Conservation (phyloP, 2,329 filamentous ascomycete genomes). For the Ophiosphaerella korrae region DNA sequence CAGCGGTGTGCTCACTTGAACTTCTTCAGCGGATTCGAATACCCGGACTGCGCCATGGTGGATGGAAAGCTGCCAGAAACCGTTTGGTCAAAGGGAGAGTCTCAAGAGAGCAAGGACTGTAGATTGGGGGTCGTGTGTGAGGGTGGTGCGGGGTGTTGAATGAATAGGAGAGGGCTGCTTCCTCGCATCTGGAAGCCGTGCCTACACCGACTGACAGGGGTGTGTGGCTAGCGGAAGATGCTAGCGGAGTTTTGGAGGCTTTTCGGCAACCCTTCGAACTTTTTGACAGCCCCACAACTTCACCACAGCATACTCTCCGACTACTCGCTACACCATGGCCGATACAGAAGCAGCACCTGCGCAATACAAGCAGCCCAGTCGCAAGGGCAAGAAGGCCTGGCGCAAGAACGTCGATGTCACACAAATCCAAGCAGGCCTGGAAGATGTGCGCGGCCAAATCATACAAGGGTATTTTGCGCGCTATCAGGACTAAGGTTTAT, state of each 20-base stretch:
- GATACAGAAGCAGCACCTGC: constrained; percentile 64
- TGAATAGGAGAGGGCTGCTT: constrained; percentile 29
- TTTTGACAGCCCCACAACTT: constrained; percentile 7
- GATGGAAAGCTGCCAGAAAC: constrained; percentile 1
- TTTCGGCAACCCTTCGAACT: constrained; percentile 16
- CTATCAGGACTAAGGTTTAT: background rate
- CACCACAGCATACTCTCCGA: background rate
- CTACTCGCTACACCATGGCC: constrained; percentile 19
- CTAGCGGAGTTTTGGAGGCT: constrained; percentile 18
- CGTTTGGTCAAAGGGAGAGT: constrained; percentile 5
- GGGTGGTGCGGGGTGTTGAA: constrained; percentile 16
- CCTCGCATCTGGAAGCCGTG: constrained; percentile 22
- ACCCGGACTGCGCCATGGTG: constrained; percentile 81
- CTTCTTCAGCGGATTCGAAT: constrained; percentile 99
- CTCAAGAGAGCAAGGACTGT: constrained; percentile 6
- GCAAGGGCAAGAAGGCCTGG: constrained; percentile 99
- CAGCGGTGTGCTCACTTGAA: constrained; percentile 74
- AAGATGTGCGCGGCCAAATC: constrained; percentile 84
- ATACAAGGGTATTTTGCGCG: constrained; percentile 72
- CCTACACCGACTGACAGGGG: constrained; percentile 13
- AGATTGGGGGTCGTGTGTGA: constrained; percentile 8
- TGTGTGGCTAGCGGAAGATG: constrained; percentile 10
- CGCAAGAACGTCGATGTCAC: constrained; percentile 96
- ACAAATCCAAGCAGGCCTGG: constrained; percentile 81
- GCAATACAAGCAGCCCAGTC: constrained; percentile 84